These are phyloP conservation scores for Cinnamomum chago DNA, from an alignment of 164 flowering plant species.

Conservation along the genomic window DNA sequence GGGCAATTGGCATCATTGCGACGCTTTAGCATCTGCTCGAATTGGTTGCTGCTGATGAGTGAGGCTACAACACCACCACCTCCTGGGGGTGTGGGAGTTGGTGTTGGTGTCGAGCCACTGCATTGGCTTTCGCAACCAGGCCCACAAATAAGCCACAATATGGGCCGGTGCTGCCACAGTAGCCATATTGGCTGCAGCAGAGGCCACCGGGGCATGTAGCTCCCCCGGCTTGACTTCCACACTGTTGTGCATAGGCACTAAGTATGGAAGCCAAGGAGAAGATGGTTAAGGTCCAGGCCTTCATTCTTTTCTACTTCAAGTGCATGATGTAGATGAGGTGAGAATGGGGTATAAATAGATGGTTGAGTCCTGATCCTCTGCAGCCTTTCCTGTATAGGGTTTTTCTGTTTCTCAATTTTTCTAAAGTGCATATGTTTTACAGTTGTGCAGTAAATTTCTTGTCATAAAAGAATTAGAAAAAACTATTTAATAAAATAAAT, in stretches of 20 bases:
- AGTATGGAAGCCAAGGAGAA: background rate
- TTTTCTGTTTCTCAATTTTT: too few relatives aligned
- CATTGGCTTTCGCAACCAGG: slow-evolving; percentile 8
- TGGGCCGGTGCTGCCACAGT: background rate
- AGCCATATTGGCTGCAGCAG: slow-evolving; percentile 10
- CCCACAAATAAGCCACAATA: too few relatives aligned
- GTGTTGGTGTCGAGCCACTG: background rate
- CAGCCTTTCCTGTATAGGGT: too few relatives aligned
- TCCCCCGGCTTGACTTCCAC: background rate
- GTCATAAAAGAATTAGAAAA: too few relatives aligned
- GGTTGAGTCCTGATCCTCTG: too few relatives aligned
- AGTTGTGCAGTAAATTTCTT: too few relatives aligned
- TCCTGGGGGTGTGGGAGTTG: background rate
- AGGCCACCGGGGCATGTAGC: background rate
- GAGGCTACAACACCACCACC: background rate
- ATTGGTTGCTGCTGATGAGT: background rate
- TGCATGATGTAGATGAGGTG: too few relatives aligned
- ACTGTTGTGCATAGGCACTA: background rate
- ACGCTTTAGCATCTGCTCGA: background rate
- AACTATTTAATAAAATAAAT: too few relatives aligned
- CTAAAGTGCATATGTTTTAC: too few relatives aligned
- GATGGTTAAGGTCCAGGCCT: background rate
- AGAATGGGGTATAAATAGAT: too few relatives aligned
- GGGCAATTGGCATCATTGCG: background rate
- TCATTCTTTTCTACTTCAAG: slow-evolving; percentile 5